Percentiles rank a stretch among this genome's conserved stretches.
These are phyloP conservation scores for Paspalum vaginatum DNA, from an alignment of 176 grass and related monocot species.

Conservation along the genomic window DNA sequence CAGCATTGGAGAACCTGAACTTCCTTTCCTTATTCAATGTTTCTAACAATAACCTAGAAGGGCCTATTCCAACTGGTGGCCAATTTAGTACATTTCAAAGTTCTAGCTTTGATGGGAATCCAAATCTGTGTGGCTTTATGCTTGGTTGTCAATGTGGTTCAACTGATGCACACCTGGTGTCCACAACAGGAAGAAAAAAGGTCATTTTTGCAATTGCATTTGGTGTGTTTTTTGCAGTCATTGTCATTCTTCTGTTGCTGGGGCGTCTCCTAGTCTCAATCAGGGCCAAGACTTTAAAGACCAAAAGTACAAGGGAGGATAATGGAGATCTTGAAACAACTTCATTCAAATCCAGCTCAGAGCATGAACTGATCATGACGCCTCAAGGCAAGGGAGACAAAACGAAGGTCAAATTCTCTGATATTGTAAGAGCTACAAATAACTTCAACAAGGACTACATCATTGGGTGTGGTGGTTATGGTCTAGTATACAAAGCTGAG, in stretches of 20 bases:
- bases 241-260: not conserved
- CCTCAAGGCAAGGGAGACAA: not conserved
- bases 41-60: slow-evolving; percentile 39
- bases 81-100: slow-evolving; percentile 39
- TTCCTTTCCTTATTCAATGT: slow-evolving; percentile 38
- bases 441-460: slow-evolving; percentile 8
- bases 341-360: slow-evolving; percentile 8
- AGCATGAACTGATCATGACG: not conserved
- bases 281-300: not conserved
- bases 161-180: not conserved
- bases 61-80: slow-evolving; percentile 28
- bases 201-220: slow-evolving; percentile 36
- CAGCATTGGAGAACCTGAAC: not conserved
- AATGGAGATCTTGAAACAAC: not conserved
- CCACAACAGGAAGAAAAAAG: not conserved
- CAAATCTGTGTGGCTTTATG: slow-evolving; percentile 25
- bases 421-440: slow-evolving; percentile 5
- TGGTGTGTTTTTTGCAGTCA: slow-evolving; percentile 13
- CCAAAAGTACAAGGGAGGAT: not conserved
- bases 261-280: not conserved
- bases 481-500: slow-evolving; percentile 19
- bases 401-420: not conserved
- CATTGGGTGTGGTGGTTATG: slow-evolving; percentile 4
- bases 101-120: slow-evolving; percentile 43
- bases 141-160: not conserved